Evolutionary conservation across 257 asterid species (phyloP), one percentile per base, ranked within the genome.

Genomic region (Lycium barbarum): DNA sequence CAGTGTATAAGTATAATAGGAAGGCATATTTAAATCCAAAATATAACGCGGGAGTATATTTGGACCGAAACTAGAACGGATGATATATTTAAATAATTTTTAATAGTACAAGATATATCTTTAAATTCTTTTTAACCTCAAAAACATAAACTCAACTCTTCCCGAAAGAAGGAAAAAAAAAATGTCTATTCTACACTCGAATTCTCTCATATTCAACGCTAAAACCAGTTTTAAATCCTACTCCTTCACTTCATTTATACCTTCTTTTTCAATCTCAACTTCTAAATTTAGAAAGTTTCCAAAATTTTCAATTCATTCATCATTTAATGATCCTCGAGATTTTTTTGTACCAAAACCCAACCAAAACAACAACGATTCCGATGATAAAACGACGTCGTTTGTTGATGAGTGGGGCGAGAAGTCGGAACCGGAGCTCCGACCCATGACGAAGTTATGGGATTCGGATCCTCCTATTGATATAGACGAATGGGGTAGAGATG

Each of bases 321-420:
- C 76, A 3, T 36, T 68, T 36, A 26, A 26, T 26, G 33, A 74
- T 74, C 15, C 61, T 47, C 61, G 35, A 49, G 81, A 74, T 20
- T 74, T 49, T 12, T 47, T 74, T 20, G 38, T 74, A 22, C 81
- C 43, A 49, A 74, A 74, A 72, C 9, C 11, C 10, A 45, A 72
- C 1, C n/a, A 45, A 20, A 12, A 49, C 43, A 51, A 54, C 45
- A 61, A 22, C 13, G 79, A 4, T 49, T 81, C 88, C 0, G 89
- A 84, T 14, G 67, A 62, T 35, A 74, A 88, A 3, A 91, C 93
- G 2, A 38, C 13, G 7, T n/a, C 86, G 4, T 20, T 86, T 51
- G 90, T 83, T 1, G 99, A 96, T 66, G 99, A 94, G 86, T 94
- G 98, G 99, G 98, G 98, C 0, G 98, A 96, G 83, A 92, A 88